Percentiles rank a stretch among this genome's conserved stretches.
phyloP scores from a whole-genome alignment of 2,329 filamentous ascomycete genomes.

The Trichoderma arundinaceum region DNA sequence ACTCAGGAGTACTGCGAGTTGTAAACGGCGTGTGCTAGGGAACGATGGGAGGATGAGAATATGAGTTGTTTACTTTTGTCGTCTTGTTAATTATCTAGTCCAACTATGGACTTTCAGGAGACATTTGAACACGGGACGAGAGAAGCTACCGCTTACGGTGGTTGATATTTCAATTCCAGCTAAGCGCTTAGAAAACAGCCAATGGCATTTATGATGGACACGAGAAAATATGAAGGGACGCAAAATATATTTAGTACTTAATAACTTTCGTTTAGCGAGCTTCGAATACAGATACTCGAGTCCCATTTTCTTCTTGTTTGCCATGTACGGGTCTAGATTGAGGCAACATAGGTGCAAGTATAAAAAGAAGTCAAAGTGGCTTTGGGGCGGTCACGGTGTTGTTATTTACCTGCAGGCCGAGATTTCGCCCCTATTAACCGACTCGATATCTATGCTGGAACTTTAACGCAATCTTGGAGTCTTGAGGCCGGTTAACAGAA shows the following conservation, averaged over 20 bases:
- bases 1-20: constrained; percentile 50
- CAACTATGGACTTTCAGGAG: neutral
- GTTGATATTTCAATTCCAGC: too few relatives aligned
- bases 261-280: constrained; percentile 8
- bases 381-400: too few relatives aligned
- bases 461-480: too few relatives aligned
- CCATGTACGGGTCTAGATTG: too few relatives aligned
- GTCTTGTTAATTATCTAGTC: neutral
- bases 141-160: neutral
- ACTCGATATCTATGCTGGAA: too few relatives aligned
- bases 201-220: constrained; percentile 3
- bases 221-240: neutral
- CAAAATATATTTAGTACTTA: constrained; percentile 1
- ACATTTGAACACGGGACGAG: neutral
- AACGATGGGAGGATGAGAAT: neutral
- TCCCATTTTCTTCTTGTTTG: neutral
- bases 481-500: too few relatives aligned
- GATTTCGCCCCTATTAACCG: too few relatives aligned
- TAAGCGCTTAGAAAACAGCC: too few relatives aligned
- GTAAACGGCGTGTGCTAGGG: constrained; percentile 32
- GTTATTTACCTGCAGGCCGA: too few relatives aligned
- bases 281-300: neutral
- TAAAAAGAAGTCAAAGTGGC: too few relatives aligned
- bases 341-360: too few relatives aligned
- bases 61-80: neutral